Evolutionary conservation across 495 filamentous ascomycete species (phyloP), one percentile per base, ranked within the genome.

Genomic region (Collariella sp.): DNA sequence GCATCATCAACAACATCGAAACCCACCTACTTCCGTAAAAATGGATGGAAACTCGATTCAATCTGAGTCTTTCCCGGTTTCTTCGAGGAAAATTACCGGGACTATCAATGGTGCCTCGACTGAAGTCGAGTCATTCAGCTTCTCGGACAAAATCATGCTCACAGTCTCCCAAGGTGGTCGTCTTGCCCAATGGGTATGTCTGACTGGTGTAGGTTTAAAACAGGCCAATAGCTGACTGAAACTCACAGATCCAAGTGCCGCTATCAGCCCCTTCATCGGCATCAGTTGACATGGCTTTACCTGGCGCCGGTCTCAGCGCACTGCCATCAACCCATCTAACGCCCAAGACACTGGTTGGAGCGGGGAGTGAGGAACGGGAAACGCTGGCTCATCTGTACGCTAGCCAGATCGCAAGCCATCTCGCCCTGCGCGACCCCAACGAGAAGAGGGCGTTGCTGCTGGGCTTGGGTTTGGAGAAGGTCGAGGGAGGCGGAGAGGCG

Each of bases 111-210:
- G 82, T 10, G 69, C 84, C 38, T 68, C 75, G 15, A 98, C 93
- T 4, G 82, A 88, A 59, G 82, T 87, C 42, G 82, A 79, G 46
- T 76, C 72, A 7, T 70, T 87, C 34, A 79, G 72, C 60, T 96
- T 97, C 72, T 82, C 85, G 11, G 93, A 98, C 75, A 95, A 88
- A 68, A 94, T 98, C 66, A 73, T 98, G 63, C 70, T 98, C 40
- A 96, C 89, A 0, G 79, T 98, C 54, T 87, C 87, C 3, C 91
- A 96, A 68, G 79, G 81, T 54, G 93, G 91, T 38, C 79, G 87
- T 58, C 72, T 96, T 34, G 85, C 87, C 9, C 93, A 97, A 73
- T 98, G 93, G 93, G 90, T 96, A 66, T 56, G 73, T 73, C 31
- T 55, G 40, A 18, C 23, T 0, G 38, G 19, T 55, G 4, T 24